A percentile compares a stretch with the other conserved stretches of the same genome.
Evolutionary conservation across 2,329 filamentous ascomycete genomes (phyloP).

Genomic region (Ceratocystiopsis sp.): DNA sequence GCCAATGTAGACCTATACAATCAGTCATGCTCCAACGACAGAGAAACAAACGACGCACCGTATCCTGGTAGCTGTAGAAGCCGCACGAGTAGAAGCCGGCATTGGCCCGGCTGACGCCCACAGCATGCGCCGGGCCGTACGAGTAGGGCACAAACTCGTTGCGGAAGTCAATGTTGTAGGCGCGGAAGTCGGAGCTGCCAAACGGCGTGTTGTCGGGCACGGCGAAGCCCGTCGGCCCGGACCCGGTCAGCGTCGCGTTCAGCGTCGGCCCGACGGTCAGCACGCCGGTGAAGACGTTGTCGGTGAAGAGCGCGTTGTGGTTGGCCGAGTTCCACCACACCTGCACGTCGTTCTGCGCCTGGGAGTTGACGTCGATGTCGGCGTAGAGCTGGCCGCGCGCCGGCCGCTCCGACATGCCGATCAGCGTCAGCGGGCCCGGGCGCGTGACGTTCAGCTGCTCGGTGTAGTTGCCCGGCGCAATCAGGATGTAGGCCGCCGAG

Average conservation of each 20-base stretch:
- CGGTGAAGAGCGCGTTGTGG: constrained; percentile 25
- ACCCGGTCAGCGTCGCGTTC: constrained; percentile 43
- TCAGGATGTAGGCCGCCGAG: constrained; percentile 35
- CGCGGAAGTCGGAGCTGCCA: constrained; percentile 44
- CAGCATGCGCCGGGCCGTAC: constrained; percentile 39
- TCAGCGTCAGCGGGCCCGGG: constrained; percentile 38
- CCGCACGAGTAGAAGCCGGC: constrained; percentile 50
- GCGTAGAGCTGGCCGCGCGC: not conserved
- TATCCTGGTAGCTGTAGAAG: constrained; percentile 53
- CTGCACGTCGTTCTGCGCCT: constrained; percentile 28
- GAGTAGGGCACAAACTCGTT: constrained; percentile 29
- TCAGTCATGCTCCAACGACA: too few species aligned
- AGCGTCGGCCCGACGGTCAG: constrained; percentile 47
- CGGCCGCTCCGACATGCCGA: constrained; percentile 36
- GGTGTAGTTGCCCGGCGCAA: constrained; percentile 41
- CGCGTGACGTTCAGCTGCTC: constrained; percentile 52
- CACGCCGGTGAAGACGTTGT: constrained; percentile 46
- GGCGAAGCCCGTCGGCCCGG: constrained; percentile 42
- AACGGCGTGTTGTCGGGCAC: constrained; percentile 45
- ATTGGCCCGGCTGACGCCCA: constrained; percentile 46
- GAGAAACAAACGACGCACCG: too few species aligned
- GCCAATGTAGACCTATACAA: constrained; percentile 39
- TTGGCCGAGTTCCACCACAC: constrained; percentile 42
- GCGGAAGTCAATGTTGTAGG: constrained; percentile 49
- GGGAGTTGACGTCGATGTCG: too few species aligned